These are phyloP conservation scores for Coccinonectria pachysandricola DNA, from an alignment of 2,329 filamentous ascomycete genomes.

Conservation along the genomic window DNA sequence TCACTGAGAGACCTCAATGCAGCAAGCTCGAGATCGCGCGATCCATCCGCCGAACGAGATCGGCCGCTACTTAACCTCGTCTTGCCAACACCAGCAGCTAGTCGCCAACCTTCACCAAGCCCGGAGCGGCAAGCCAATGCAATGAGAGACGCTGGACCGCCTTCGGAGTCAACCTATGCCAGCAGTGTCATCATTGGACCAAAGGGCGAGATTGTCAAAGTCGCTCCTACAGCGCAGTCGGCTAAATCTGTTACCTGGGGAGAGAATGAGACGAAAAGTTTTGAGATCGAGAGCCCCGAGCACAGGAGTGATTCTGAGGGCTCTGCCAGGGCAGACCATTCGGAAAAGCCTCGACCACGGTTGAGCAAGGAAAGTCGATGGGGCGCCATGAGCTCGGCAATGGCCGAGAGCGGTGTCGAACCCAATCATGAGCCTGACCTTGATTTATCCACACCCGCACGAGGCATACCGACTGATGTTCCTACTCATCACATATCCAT, in stretches of 20 bases:
- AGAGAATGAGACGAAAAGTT: slow-evolving; percentile 53
- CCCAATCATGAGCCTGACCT: slow-evolving; percentile 24
- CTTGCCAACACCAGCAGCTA: slow-evolving; percentile 43
- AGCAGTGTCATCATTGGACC: slow-evolving; percentile 29
- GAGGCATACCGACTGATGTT: slow-evolving; percentile 10
- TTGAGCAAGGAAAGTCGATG: slow-evolving; percentile 35
- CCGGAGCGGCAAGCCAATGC: slow-evolving; percentile 14
- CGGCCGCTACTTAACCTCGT: slow-evolving; percentile 52
- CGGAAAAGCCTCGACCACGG: slow-evolving; percentile 24
- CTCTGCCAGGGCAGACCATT: slow-evolving; percentile 13
- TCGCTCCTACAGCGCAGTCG: slow-evolving; percentile 10
- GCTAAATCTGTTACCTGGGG: slow-evolving; percentile 56
- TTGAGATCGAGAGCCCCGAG: slow-evolving; percentile 50
- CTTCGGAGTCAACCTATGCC: slow-evolving; percentile 15
- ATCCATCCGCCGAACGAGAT: slow-evolving; percentile 44
- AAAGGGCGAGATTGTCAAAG: slow-evolving; percentile 31
- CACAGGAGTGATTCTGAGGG: slow-evolving; percentile 23
- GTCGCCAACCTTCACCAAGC: slow-evolving; percentile 34
- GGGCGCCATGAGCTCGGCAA: slow-evolving; percentile 42
- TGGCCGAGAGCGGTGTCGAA: slow-evolving; percentile 32
- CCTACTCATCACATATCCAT: slow-evolving; percentile 15
- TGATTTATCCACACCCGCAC: slow-evolving; percentile 9
- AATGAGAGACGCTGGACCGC: slow-evolving; percentile 7
- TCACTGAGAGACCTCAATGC: slow-evolving; percentile 15
- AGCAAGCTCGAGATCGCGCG: slow-evolving; percentile 33